Evolutionary conservation across 2,329 filamentous ascomycete genomes (phyloP), one percentile per base, ranked within the genome.

Genomic region (Colletotrichum melonis): DNA sequence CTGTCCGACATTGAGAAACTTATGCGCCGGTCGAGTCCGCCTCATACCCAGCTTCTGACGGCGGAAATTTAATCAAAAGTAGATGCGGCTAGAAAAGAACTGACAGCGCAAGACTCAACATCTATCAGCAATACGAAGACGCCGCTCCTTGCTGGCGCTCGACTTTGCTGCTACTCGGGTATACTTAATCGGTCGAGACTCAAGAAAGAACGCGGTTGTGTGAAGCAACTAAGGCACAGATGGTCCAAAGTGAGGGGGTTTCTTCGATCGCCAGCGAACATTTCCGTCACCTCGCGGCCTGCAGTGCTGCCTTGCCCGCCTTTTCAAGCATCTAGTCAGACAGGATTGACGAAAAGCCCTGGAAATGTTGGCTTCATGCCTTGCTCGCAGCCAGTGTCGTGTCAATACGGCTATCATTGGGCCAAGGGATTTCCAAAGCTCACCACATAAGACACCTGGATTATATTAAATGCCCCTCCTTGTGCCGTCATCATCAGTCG

Each of bases 221-320:
- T 46, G 22, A n/a, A 11, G 30, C 26, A n/a, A 22, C 26, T 49
- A 49, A 16, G 26, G 32, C n/a, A 46, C 35, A 24, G 24, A 8
- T 16, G 19, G n/a, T 38, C 35, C 19, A 42, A 9, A 49, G 49
- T 3, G 46, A 56, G 67, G 60, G 28, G 26, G 7, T 30, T 12
- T 28, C 19, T 8, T 26, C 52, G 56, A 24, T 57, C 26, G 46
- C 54, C 38, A 46, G 52, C 67, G 35, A 70, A 70, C 26, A 62
- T 58, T 19, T 16, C 22, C 35, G 55, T 73, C 60, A 59, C 69
- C 19, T 46, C n/a, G 24, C 63, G 24, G 14, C 16, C 66, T 72
- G 69, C 59, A 72, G 69, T 73, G 62, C 60, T 70, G 71, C 67
- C 67, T 70, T 42, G 28, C 55, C 49, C 49, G 60, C 60, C 42